phyloP scores from a whole-genome alignment of 2,329 filamentous ascomycete species.

The Sphaerulina musiva region DNA sequence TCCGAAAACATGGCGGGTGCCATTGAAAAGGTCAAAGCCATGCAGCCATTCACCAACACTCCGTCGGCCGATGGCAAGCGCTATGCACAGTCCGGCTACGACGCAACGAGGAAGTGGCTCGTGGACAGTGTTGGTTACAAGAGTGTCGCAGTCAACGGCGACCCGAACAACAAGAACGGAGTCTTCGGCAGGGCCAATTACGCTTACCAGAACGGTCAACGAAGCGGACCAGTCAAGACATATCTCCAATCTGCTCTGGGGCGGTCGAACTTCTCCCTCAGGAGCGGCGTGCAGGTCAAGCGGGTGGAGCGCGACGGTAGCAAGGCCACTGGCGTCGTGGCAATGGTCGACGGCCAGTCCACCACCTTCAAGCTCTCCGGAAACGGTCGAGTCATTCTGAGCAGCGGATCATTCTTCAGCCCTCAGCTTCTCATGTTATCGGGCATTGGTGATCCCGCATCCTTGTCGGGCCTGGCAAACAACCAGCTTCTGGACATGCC shows the following conservation, averaged over 20 bases:
- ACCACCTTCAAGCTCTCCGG: slow-evolving; percentile 61
- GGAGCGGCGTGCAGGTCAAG: slow-evolving; percentile 47
- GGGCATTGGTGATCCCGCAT: slow-evolving; percentile 53
- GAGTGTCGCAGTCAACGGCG: slow-evolving; percentile 45
- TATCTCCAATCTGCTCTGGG: slow-evolving; percentile 46
- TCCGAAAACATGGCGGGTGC: slow-evolving; percentile 45
- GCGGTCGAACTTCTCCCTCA: slow-evolving; percentile 50
- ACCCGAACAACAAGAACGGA: slow-evolving; percentile 47
- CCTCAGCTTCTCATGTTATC: slow-evolving; percentile 60
- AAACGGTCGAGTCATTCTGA: slow-evolving; percentile 45
- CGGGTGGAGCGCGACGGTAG: slow-evolving; percentile 49
- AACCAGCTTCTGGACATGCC: slow-evolving; percentile 34
- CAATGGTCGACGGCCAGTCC: slow-evolving; percentile 54
- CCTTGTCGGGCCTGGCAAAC: slow-evolving; percentile 42
- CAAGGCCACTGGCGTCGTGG: slow-evolving; percentile 49
- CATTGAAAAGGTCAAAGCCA: slow-evolving; percentile 40
- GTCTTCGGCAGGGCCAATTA: slow-evolving; percentile 40
- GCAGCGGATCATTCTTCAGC: slow-evolving; percentile 54
- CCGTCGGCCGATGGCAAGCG: slow-evolving; percentile 50
- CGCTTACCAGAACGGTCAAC: slow-evolving; percentile 41
- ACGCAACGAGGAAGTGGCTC: slow-evolving; percentile 46
- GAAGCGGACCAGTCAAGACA: slow-evolving; percentile 42
- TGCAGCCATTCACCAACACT: slow-evolving; percentile 54
- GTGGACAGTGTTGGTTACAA: slow-evolving; percentile 45
- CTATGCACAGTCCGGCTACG: slow-evolving; percentile 46